Conservation (phyloP, 441 rosid genomes). For the Jatropha podagrica region DNA sequence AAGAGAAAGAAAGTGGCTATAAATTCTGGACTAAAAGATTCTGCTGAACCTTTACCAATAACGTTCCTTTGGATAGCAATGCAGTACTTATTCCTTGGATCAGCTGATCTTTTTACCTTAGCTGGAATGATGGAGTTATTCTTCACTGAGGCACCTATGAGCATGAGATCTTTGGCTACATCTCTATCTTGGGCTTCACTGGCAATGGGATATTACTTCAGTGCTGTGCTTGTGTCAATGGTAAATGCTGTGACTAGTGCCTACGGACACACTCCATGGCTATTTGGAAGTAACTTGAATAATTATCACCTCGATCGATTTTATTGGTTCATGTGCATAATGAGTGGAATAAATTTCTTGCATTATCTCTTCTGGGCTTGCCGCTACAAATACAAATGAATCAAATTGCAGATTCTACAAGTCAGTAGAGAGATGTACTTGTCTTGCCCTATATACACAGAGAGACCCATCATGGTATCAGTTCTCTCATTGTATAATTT, state of each 20-base stretch:
- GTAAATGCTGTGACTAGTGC: conserved; percentile 49
- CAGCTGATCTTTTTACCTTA: conserved; percentile 83
- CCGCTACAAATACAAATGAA: conserved; percentile 57
- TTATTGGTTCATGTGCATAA: conserved; percentile 79
- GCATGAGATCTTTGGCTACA: conserved; percentile 86
- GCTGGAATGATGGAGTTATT: conserved; percentile 92
- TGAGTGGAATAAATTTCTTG: conserved; percentile 64
- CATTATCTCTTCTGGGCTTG: conserved; percentile 78
- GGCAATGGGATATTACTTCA: conserved; percentile 85
- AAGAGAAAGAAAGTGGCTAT: conserved; percentile 56
- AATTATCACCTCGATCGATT: conserved; percentile 71
- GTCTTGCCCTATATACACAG: background rate
- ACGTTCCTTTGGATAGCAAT: conserved; percentile 83
- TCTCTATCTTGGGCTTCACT: conserved; percentile 88
- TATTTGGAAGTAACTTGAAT: conserved; percentile 70
- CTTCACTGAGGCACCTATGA: conserved; percentile 74
- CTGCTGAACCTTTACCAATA: conserved; percentile 58
- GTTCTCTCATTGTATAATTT: background rate
- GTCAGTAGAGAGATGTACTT: background rate
- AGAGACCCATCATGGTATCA: background rate
- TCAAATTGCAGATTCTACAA: background rate
- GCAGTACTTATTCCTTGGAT: conserved; percentile 83
- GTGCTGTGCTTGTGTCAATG: conserved; percentile 64
- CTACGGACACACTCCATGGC: conserved; percentile 54
- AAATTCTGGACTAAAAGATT: conserved; percentile 33